phyloP scores from a whole-genome alignment of 805 yeast genomes.

The Peterozyma toletana region DNA sequence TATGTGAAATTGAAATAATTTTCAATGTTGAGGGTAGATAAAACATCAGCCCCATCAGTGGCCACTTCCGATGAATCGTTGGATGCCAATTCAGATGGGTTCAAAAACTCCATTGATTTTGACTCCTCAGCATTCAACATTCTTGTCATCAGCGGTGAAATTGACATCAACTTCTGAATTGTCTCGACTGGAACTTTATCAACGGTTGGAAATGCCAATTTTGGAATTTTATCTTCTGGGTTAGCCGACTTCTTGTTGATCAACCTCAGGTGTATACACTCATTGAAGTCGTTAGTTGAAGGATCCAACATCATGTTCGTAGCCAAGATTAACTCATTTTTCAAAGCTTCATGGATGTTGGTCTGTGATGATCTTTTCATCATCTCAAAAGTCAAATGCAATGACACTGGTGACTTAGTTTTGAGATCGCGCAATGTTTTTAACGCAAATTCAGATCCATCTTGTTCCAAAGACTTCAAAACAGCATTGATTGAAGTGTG shows the following conservation, averaged over 20 bases:
- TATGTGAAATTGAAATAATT: slow-evolving; percentile 29
- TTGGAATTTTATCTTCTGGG: slow-evolving; percentile 16
- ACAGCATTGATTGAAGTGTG: slow-evolving; percentile 45
- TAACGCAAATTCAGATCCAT: slow-evolving; percentile 61
- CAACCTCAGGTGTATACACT: slow-evolving; percentile 44
- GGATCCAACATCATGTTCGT: slow-evolving; percentile 60
- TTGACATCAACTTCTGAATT: slow-evolving; percentile 44
- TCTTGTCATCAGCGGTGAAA: slow-evolving; percentile 18
- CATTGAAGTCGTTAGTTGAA: slow-evolving; percentile 37
- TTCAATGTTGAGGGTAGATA: slow-evolving; percentile 29
- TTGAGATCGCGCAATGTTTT: slow-evolving; percentile 47
- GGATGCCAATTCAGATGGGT: slow-evolving; percentile 6
- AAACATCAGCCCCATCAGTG: not conserved
- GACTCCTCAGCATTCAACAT: not conserved
- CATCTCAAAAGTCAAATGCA: slow-evolving; percentile 64
- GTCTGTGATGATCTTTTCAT: slow-evolving; percentile 53
- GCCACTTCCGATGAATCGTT: not conserved
- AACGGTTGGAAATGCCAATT: slow-evolving; percentile 34
- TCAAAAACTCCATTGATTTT: slow-evolving; percentile 3
- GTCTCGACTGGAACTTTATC: slow-evolving; percentile 61
- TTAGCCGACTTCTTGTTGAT: slow-evolving; percentile 32
- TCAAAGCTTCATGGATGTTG: slow-evolving; percentile 58
- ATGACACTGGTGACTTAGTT: slow-evolving; percentile 70
- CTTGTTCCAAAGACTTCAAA: slow-evolving; percentile 40
- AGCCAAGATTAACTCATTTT: slow-evolving; percentile 70